Conservation (phyloP, 805 yeast genomes). For the Candida silvatica region DNA sequence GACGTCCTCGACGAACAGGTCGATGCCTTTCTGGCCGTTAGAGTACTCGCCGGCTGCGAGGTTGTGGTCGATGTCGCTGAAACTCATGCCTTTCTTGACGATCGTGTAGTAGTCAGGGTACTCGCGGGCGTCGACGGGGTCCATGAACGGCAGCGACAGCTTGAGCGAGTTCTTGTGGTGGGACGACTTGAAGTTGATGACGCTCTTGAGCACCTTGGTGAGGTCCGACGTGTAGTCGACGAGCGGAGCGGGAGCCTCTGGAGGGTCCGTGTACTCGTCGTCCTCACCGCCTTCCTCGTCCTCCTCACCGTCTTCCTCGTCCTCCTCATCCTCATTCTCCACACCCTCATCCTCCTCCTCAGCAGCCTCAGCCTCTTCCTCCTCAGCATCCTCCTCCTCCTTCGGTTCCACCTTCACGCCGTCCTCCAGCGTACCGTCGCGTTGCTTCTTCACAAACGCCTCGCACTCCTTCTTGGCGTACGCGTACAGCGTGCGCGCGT, state of each 20-base stretch:
- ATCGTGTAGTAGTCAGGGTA: constrained; percentile 76
- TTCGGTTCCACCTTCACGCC: background rate
- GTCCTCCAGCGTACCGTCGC: background rate
- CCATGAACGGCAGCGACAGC: constrained; percentile 45
- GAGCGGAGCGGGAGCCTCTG: no score
- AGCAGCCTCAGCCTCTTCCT: background rate
- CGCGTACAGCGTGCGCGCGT: constrained; percentile 47
- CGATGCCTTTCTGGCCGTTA: constrained; percentile 39
- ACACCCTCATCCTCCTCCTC: background rate
- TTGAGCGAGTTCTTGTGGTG: constrained; percentile 13
- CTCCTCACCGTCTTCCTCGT: background rate
- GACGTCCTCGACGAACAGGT: constrained; percentile 50
- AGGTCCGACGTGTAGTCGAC: constrained; percentile 8
- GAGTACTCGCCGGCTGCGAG: constrained; percentile 44
- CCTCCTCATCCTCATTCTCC: background rate
- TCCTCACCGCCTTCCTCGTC: background rate
- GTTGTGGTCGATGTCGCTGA: constrained; percentile 46
- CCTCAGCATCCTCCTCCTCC: background rate
- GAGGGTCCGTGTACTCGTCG: background rate
- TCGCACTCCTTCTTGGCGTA: constrained; percentile 44
- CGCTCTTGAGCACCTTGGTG: constrained; percentile 6
- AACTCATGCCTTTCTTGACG: constrained; percentile 67
- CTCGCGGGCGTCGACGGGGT: constrained; percentile 62
- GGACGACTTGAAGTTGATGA: constrained; percentile 10
- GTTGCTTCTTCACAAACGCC: constrained; percentile 16